Base-by-base conservation (phyloP, 805 yeast species). In the Cyberlindnera saturnus region DNA sequence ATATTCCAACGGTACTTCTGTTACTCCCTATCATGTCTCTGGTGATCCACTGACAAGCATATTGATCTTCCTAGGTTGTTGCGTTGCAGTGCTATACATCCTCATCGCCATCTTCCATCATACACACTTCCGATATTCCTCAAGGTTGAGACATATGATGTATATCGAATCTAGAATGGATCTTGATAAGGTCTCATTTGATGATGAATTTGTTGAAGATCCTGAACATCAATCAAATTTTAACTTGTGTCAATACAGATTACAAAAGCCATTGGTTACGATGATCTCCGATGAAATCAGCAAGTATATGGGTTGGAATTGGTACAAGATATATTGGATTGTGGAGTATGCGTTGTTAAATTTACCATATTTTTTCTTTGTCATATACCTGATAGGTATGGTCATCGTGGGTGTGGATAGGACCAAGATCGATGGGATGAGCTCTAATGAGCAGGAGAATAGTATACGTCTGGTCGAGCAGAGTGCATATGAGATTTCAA, bases 61-160 rank as follows among this genome's bases (percentile, higher is more conserved):
- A 7, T 23, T 47, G 15, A 36, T 47, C 5, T 13, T 19, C 4
- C 37, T 47, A 2, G 51, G 51, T 2, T 38, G 43, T 14, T 42
- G 35, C 18, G 36, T 41, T 9, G 26, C 29, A 2, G 37, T 39
- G 10, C 30, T 36, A 7, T 47, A 44, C 34, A 28, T 44, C 17
- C 39, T 44, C 13, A 38, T 47, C 8, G 20, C 41, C 33, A 17
- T 42, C 10, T 19, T 30, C 31, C 43, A 34, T 10, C 48, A 44
- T 32, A 38, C 32, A 17, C 48, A 41, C 7, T 47, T 47, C 43
- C 45, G 38, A 19, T 44, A 38, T 31, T 23, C 48, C 8, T 17
- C 46, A 13, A 38, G 33, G 33, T 23, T 42, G 6, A 41, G 48
- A 29, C 38, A 38, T 31, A 26, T 37, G 17, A 23, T 19, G 15